These are phyloP conservation scores for Leptographium galeiforme DNA, from an alignment of 2,329 filamentous ascomycete species.

Conservation along the genomic window DNA sequence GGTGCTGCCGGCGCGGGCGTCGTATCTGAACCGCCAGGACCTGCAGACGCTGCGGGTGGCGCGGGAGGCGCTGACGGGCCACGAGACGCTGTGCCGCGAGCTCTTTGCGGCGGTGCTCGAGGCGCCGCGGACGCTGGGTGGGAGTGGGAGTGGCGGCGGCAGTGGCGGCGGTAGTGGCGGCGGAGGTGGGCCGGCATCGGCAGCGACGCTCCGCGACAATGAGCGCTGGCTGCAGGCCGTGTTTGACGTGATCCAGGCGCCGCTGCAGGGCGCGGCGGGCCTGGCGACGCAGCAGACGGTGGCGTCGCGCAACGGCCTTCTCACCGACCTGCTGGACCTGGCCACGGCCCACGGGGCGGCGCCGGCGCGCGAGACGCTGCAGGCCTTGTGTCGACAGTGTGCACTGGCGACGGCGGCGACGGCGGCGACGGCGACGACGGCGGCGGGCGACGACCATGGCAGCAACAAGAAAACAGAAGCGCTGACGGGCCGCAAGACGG, in stretches of 20 bases:
- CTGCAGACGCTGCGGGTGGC: constrained; percentile 3
- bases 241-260: constrained; percentile 19
- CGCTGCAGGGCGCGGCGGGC: constrained; percentile 11
- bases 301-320: constrained; percentile 5
- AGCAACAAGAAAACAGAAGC: too few species aligned
- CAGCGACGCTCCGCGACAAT: constrained; percentile 19
- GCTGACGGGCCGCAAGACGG: too few species aligned
- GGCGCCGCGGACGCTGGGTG: constrained; percentile 17
- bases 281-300: not conserved
- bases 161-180: constrained; percentile 21
- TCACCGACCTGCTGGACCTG: constrained; percentile 19
- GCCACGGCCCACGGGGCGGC: constrained; percentile 17
- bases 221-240: constrained; percentile 27
- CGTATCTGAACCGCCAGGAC: constrained; percentile 29
- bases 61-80: not conserved
- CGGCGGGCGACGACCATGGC: too few species aligned
- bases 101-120: constrained; percentile 29
- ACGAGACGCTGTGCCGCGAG: constrained; percentile 24
- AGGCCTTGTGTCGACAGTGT: constrained; percentile 27
- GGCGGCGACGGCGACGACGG: not conserved
- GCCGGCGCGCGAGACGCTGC: constrained; percentile 27
- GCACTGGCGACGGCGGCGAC: constrained; percentile 17
- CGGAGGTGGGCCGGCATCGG: constrained; percentile 12
- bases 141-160: constrained; percentile 22
- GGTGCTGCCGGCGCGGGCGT: constrained; percentile 35